Conservation (phyloP, 306 rosid genomes). For the Vicia villosa region DNA sequence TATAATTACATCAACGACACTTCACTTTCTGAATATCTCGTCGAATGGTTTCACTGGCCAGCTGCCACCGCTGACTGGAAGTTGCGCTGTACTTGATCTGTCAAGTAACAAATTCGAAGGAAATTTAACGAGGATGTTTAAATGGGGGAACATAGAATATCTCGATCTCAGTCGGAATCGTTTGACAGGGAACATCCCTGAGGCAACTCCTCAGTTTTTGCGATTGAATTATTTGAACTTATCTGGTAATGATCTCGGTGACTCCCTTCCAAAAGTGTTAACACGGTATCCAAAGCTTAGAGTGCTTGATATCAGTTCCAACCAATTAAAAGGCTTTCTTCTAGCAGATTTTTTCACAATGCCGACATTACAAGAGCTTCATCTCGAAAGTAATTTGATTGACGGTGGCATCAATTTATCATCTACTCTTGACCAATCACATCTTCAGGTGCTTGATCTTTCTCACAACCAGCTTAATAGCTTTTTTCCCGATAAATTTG, state of each 20-base stretch:
- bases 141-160: conserved; percentile 90
- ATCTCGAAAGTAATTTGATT: conserved; percentile 69
- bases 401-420: conserved; percentile 65
- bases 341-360: conserved; percentile 59
- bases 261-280: conserved; percentile 66
- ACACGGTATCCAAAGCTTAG: conserved; percentile 82
- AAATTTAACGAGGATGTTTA: conserved; percentile 72
- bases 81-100: conserved; percentile 88
- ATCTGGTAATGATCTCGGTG: conserved; percentile 68
- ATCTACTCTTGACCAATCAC: conserved; percentile 54
- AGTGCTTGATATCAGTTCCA: conserved; percentile 84
- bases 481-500: conserved; percentile 81
- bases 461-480: conserved; percentile 78
- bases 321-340: conserved; percentile 69
- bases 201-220: conserved; percentile 79
- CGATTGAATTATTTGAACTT: conserved; percentile 77
- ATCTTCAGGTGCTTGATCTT: conserved; percentile 81
- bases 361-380: conserved; percentile 83
- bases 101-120: conserved; percentile 82
- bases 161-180: conserved; percentile 89
- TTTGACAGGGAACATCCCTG: conserved; percentile 78
- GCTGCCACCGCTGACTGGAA: conserved; percentile 89
- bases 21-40: conserved; percentile 73
- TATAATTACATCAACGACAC: conserved; percentile 71
- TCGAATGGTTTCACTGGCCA: conserved; percentile 72